Evolutionary conservation across 1,284 basidiomycete genomes (phyloP).

Genomic region (Neolentinus lepideus): DNA sequence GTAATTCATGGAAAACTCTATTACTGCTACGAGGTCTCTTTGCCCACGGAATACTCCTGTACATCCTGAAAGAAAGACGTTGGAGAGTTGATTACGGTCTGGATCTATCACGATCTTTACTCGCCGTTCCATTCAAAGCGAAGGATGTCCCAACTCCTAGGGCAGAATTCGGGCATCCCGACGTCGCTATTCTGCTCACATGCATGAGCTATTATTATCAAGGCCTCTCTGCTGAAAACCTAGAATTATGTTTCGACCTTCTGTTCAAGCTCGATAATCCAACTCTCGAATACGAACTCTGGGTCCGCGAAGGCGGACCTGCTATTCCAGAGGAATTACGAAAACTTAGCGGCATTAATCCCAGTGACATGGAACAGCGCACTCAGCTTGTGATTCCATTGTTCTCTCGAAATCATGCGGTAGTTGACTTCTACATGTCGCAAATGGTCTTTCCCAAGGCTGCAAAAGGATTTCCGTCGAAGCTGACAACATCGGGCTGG

Average conservation of each 20-base stretch:
- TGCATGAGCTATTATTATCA: conserved; percentile 46
- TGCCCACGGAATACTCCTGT: conserved; percentile 32
- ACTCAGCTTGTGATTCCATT: conserved; percentile 21
- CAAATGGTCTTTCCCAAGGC: conserved; percentile 40
- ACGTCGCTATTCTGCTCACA: conserved; percentile 39
- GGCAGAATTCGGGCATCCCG: conserved; percentile 52
- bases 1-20: conserved; percentile 24
- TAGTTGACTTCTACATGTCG: conserved; percentile 43
- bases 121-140: conserved; percentile 47
- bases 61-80: conserved; percentile 32
- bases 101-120: conserved; percentile 31
- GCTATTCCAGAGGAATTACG: conserved; percentile 23
- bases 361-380: conserved; percentile 31
- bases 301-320: conserved; percentile 21
- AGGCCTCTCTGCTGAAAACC: conserved; percentile 34
- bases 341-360: conserved; percentile 31
- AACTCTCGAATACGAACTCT: conserved; percentile 31
- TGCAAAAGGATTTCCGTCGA: conserved; percentile 40
- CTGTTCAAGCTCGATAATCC: conserved; percentile 39
- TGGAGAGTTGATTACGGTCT: conserved; percentile 51
- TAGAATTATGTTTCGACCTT: conserved; percentile 30
- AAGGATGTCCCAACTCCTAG: conserved; percentile 42
- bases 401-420: conserved; percentile 30
- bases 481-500: conserved; percentile 44
- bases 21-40: conserved; percentile 37